Percentiles rank a stretch among this genome's conserved stretches.
Evolutionary conservation across 192 early-diverging fungal species (phyloP).

Genomic region (Gryganskiella cystojenkinii): DNA sequence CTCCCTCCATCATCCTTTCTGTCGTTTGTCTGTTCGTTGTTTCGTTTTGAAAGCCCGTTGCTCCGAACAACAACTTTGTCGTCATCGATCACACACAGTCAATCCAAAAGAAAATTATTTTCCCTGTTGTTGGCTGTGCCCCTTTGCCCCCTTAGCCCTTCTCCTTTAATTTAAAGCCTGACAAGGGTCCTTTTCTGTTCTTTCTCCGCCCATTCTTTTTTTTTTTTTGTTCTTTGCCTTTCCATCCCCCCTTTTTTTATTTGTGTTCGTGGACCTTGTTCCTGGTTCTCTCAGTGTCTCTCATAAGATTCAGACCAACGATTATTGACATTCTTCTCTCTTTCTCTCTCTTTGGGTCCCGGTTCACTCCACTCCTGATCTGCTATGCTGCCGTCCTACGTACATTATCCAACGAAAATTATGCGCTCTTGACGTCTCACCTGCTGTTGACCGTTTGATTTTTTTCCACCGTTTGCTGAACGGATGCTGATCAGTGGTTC

Average conservation of each 20-base stretch:
- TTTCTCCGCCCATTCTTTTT: not conserved
- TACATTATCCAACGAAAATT: too few species aligned
- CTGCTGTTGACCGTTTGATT: not conserved
- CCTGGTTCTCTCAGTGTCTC: not conserved
- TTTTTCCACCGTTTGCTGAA: too few species aligned
- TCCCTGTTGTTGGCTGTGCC: not conserved
- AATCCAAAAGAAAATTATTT: not conserved
- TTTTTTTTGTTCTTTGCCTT: not conserved
- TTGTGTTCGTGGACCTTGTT: not conserved
- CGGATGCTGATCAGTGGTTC: slow-evolving; percentile 28
- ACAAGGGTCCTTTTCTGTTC: not conserved
- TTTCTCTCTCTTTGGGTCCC: not conserved
- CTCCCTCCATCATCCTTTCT: too few species aligned
- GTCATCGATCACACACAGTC: not conserved
- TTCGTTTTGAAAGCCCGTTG: not conserved
- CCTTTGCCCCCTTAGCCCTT: not conserved
- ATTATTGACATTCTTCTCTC: not conserved
- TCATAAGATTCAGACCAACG: not conserved
- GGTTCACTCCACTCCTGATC: too few species aligned
- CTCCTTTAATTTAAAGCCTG: not conserved
- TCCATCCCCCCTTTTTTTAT: slow-evolving; percentile 1
- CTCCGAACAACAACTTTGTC: not conserved
- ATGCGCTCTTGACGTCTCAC: too few species aligned
- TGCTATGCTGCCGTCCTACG: too few species aligned
- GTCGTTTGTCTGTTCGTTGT: not conserved